Evolutionary conservation across 2,329 filamentous ascomycete genomes (phyloP), one percentile per base, ranked within the genome.

Genomic region (Botrytis fabae): DNA sequence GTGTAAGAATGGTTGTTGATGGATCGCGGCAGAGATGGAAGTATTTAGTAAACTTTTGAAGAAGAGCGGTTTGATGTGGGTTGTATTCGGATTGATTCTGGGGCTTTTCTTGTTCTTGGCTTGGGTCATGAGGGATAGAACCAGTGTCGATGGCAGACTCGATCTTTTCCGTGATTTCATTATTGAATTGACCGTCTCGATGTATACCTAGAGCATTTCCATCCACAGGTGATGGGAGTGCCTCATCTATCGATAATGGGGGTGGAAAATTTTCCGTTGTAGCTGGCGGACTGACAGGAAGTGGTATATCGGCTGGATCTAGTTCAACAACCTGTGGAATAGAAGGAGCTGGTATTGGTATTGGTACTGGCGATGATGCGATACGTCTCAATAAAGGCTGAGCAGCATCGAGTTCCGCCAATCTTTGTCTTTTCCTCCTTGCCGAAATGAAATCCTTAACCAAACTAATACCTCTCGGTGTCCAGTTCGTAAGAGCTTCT

Each of bases 391-490:
- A 83, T 42, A 92, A 85, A 22, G 88, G 88, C 75, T 93, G 89
- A 2, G 91, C 90, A 0, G 91, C 90, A 77, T 95, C 93, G 57
- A 98, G 91, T 79, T 98, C 95, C 14, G 91, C 90, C 42, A 92
- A 86, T 25, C 94, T 90, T 73, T 88, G 86, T 77, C 90, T 90
- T 80, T 92, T 91, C 82, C 93, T 94, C 74, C 90, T 90, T 9
- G 92, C 88, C 18, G 86, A 83, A 71, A 98, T 91, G 79, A 92
- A 97, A 82, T 99, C 96, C 73, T 91, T 90, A n/a, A 99, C 91
- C 0, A 99, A 84, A 0, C 94, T 97, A 4, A 98, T 93, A 51
- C 96, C 94, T 60, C 96, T 89, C 2, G 96, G 95, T 12, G 91
- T 90, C 96, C 96, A 99, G 73, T 90, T 90, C 3, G 86, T 90